Evolutionary conservation across 2,329 filamentous ascomycete species (phyloP).

Genomic region (Apiospora arundinis): DNA sequence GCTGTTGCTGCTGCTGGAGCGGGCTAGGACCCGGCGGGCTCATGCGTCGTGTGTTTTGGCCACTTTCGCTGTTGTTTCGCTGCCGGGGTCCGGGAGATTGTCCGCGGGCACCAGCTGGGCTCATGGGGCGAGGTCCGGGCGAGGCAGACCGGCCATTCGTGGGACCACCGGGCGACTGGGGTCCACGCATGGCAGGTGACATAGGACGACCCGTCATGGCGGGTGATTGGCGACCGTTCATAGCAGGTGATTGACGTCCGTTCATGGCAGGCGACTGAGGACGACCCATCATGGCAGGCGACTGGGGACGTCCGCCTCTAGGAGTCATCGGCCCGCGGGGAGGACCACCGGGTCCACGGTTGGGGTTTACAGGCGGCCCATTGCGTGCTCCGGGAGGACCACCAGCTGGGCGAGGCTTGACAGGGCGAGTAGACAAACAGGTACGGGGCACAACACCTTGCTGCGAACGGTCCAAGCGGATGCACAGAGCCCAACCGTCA

Average conservation of each 20-base stretch:
- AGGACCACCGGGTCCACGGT: conserved; percentile 38
- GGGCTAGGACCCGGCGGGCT: conserved; percentile 50
- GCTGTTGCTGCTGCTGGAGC: conserved; percentile 39
- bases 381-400: conserved; percentile 50
- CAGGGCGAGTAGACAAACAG: conserved; percentile 88
- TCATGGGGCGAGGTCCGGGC: conserved; percentile 37
- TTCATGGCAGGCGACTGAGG: conserved; percentile 39
- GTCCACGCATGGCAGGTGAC: conserved; percentile 37
- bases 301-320: conserved; percentile 38
- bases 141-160: conserved; percentile 29
- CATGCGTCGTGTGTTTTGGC: conserved; percentile 46
- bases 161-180: neutral
- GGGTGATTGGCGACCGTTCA: conserved; percentile 41
- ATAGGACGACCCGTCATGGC: conserved; percentile 30
- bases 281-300: conserved; percentile 27
- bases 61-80: conserved; percentile 50
- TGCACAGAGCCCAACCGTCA: conserved; percentile 96
- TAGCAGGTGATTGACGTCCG: conserved; percentile 46
- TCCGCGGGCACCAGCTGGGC: conserved; percentile 43
- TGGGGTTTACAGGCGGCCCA: conserved; percentile 61
- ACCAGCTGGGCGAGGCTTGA: conserved; percentile 76
- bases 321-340: conserved; percentile 48
- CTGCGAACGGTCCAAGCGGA: conserved; percentile 85
- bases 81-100: conserved; percentile 53
- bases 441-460: conserved; percentile 95